Conservation (phyloP, 441 rosid genomes). For the Theobroma grandiflorum region DNA sequence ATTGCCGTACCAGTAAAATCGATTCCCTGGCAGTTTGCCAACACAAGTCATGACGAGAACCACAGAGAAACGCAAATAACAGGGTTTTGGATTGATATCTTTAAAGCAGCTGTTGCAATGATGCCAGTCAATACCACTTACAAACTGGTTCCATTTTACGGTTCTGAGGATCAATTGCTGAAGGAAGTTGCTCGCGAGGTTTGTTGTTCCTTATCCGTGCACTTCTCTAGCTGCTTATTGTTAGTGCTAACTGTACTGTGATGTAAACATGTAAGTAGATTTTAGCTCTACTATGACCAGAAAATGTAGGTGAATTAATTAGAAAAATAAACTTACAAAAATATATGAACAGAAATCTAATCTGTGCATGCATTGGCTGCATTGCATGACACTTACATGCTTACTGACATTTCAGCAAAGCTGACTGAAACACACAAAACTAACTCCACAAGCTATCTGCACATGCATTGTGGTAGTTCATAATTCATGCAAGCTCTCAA, state of each 20-base stretch:
- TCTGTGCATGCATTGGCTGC: too few relatives aligned
- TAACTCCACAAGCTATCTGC: too few relatives aligned
- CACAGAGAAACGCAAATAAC: conserved; percentile 6
- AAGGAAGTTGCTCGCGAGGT: background rate
- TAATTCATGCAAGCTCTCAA: too few relatives aligned
- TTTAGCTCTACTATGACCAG: too few relatives aligned
- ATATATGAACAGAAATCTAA: too few relatives aligned
- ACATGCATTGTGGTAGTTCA: too few relatives aligned
- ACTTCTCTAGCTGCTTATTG: background rate
- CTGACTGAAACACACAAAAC: too few relatives aligned
- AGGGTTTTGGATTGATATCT: conserved; percentile 19
- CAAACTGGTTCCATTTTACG: background rate
- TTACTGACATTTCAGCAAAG: too few relatives aligned
- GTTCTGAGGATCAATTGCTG: conserved; percentile 5
- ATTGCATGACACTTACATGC: too few relatives aligned
- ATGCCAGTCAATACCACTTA: background rate
- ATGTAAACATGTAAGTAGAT: too few relatives aligned
- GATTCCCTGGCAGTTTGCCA: conserved; percentile 1
- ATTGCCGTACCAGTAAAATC: conserved; percentile 6
- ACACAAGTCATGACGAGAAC: conserved; percentile 5
- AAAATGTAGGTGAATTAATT: too few relatives aligned
- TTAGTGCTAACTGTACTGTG: background rate
- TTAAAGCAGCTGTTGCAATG: background rate
- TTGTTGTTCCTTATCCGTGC: background rate
- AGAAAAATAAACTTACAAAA: too few relatives aligned